Base-by-base conservation (phyloP, 2,329 filamentous ascomycete species). In the Saccharata proteae region DNA sequence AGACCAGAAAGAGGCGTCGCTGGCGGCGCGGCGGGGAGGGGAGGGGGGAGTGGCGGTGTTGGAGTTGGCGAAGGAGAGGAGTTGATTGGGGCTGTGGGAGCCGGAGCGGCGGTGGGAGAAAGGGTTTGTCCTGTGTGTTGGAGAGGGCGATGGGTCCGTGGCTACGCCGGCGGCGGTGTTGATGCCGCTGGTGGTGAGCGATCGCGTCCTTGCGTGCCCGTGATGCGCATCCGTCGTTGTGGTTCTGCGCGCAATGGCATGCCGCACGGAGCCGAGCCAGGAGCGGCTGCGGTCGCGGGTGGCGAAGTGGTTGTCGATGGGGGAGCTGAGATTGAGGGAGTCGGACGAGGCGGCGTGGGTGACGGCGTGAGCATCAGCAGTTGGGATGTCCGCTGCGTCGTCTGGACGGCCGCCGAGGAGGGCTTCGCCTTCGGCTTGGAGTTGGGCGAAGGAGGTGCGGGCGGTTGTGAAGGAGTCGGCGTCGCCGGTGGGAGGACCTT, bases 381-480 rank as follows among this genome's bases (percentile, higher is more conserved):
- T 43, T 39, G 3, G 43, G 38, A 8, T 47, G 41, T 5, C 43
- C 35, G 22, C 12, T 48, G 52, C 4, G 11, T 35, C 20, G 14
- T 50, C 48, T 3, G 57, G 44, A 7, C 46, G 47, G 4, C 62
- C 61, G 4, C 60, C 61, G 16, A 74, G 59, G 2, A 73, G 54
- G 3, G 59, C 58, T 30, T 69, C 61, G 10, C 64, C 64, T 47
- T 73, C 67, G 11, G 58, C 56, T 43, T 66, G 66, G 3, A 65
- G 55, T 14, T 63, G 55, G 6, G 55, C 54, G 31, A 71, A 61
- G 1, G 58, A 63, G 2, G 65, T 62, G 12, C 58, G 55, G 3
- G 65, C 64, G 2, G 67, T 67, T 11, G 54, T 59, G 48, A 66
- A 71, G 2, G 60, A 65, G 22, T 71, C 67, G 4, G 54, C 48